Conservation (phyloP, 1,284 basidiomycete genomes). For the Peniophora sp. region DNA sequence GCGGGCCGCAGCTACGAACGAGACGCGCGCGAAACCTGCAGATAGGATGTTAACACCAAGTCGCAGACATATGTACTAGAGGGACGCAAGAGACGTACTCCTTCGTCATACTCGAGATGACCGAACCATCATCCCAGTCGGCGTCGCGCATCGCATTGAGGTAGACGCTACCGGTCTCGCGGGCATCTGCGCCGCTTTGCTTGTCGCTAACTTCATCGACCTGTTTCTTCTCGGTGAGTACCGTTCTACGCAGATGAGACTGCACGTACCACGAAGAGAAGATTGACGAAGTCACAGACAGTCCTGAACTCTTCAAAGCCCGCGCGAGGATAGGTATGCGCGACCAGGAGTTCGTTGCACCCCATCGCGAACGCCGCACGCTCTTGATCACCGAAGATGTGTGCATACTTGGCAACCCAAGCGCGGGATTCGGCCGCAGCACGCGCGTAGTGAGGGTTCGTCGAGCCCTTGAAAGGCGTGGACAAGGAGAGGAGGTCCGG, state of each 20-base stretch:
- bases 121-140: constrained; percentile 45
- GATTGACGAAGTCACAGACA: constrained; percentile 57
- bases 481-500: constrained; percentile 49
- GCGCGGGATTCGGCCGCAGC: constrained; percentile 47
- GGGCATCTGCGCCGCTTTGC: constrained; percentile 48
- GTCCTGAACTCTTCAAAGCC: constrained; percentile 51
- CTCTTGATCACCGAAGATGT: constrained; percentile 52
- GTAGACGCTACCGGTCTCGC: constrained; percentile 44
- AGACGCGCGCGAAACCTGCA: too few relatives aligned
- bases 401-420: constrained; percentile 63
- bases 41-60: too few relatives aligned
- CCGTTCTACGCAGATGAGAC: too few relatives aligned
- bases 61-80: too few relatives aligned
- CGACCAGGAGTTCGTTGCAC: constrained; percentile 54
- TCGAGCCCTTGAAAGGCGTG: constrained; percentile 30
- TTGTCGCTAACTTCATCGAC: constrained; percentile 63
- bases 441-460: constrained; percentile 48
- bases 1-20: constrained; percentile 7
- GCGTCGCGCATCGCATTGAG: constrained; percentile 44
- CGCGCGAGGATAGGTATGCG: constrained; percentile 54
- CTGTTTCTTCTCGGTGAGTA: too few relatives aligned
- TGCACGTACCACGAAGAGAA: constrained; percentile 40
- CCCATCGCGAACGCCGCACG: constrained; percentile 53
- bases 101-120: constrained; percentile 49
- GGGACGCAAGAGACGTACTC: constrained; percentile 35